Base-by-base conservation (phyloP, 495 filamentous ascomycete genomes). In the Xylaria flabelliformis region DNA sequence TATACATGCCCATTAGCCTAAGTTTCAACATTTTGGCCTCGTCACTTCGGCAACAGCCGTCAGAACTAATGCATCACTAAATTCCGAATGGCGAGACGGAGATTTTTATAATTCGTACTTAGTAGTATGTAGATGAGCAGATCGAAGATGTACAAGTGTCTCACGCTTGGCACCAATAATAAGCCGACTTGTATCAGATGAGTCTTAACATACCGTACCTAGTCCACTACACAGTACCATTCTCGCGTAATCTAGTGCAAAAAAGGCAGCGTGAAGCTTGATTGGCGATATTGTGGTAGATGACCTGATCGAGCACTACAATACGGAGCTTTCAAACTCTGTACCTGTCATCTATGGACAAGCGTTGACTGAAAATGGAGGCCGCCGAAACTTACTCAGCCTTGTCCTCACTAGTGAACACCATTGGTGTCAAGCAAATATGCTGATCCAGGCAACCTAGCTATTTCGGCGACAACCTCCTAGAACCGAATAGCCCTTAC, bases 31-130 rank as follows among this genome's bases (percentile, higher is more conserved):
- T 19, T 39, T 69, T 44, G 13, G 8, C 55, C 53, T 39, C 42
- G 50, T 70, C 12, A 26, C 55, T 64, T 71, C 36, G 67, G 55
- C 44, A 71, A 64, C 69, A 46, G 36, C 34, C 69, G 69, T 24
- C 59, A 53, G 68, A 19, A 32, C 19, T 13, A 3, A 29, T n/a
- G 12, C 58, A 70, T 63, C 19, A 29, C 48, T 44, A n/a, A 48
- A 42, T 15, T 67, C n/a, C 68, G 6, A 63, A 48, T 29, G 42
- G n/a, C 19, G 50, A 67, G 67, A 5, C 42, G n/a, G 66, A 46
- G 32, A 56, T 53, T 32, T 32, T 34, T 32, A 41, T 24, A 26
- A 29, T 17, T 46, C 41, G 12, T 29, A 26, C 12, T 29, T n/a
- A n/a, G n/a, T n/a, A n/a, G 26, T 29, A 29, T 17, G 46, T 29